Conservation (phyloP, 306 rosid species). For the Cicer chorassanicum region DNA sequence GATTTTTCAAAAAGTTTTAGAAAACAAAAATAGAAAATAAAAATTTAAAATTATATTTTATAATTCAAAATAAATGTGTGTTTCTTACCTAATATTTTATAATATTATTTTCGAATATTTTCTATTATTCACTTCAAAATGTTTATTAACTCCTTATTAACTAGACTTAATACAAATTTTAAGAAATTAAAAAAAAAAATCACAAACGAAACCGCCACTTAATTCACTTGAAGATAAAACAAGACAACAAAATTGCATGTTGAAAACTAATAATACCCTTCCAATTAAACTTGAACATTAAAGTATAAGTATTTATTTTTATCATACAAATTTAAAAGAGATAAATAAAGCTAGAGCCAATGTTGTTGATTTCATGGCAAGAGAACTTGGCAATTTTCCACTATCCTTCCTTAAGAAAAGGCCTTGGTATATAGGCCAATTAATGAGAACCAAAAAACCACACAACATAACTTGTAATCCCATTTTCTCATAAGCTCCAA, state of each 20-base stretch:
- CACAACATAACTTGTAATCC: slow-evolving; percentile 61
- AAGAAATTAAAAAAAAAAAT: background rate
- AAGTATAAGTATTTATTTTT: background rate
- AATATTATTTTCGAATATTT: too few species aligned
- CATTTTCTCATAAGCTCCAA: slow-evolving; percentile 50
- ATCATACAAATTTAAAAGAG: slow-evolving; percentile 34
- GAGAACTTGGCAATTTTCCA: slow-evolving; percentile 66
- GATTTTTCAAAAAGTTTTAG: too few species aligned
- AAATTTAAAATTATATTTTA: too few species aligned
- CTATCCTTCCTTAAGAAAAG: slow-evolving; percentile 79
- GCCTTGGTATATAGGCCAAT: slow-evolving; percentile 68
- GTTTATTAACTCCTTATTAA: too few species aligned
- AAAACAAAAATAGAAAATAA: too few species aligned
- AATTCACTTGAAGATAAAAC: background rate
- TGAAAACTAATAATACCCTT: background rate
- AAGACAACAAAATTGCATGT: background rate
- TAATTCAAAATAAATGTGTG: too few species aligned
- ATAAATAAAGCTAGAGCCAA: slow-evolving; percentile 36
- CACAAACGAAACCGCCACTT: background rate
- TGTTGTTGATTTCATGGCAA: slow-evolving; percentile 55
- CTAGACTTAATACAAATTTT: too few species aligned
- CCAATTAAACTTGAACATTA: background rate
- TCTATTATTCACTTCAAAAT: too few species aligned
- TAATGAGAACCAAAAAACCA: slow-evolving; percentile 66
- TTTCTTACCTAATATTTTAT: too few species aligned